Percentiles rank a stretch among this genome's conserved stretches.
These are phyloP conservation scores for Trichoderma koningii DNA, from an alignment of 2,329 filamentous ascomycete genomes.

Conservation along the genomic window DNA sequence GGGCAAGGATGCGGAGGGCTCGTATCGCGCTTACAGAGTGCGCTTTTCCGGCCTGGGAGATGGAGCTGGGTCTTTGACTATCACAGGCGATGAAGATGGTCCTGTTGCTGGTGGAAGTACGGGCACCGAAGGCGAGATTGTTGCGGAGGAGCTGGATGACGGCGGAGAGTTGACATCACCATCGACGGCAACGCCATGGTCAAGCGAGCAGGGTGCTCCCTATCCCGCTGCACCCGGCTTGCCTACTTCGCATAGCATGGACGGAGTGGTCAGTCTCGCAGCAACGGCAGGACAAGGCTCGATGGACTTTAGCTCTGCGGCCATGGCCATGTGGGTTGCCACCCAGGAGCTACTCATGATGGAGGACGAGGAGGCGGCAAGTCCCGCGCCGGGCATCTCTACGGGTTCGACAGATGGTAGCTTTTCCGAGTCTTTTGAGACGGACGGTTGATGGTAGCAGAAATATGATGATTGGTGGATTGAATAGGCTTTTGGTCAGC, in stretches of 20 bases:
- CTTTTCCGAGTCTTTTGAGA: background rate
- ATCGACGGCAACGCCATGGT: no score
- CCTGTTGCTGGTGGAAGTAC: no score
- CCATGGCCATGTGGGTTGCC: constrained; percentile 39
- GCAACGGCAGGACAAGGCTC: background rate
- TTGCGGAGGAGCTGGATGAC: background rate
- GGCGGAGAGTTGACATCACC: background rate
- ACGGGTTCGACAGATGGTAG: background rate
- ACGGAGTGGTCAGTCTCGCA: constrained; percentile 11
- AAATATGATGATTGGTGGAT: background rate
- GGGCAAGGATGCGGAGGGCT: background rate
- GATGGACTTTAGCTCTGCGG: constrained; percentile 30
- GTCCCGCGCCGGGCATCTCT: background rate
- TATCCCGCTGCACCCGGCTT: no score
- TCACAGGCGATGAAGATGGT: no score
- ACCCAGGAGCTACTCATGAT: constrained; percentile 37
- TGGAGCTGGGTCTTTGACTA: background rate
- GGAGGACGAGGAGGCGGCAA: constrained; percentile 2
- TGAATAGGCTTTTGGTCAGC: background rate
- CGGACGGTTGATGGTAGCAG: background rate
- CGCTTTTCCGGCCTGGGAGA: background rate
- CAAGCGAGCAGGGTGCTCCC: background rate
- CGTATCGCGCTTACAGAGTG: constrained; percentile 12
- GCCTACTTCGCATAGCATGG: background rate
- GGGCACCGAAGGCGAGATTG: background rate